Evolutionary conservation across 2,329 filamentous ascomycete genomes (phyloP).

Genomic region (Paecilomyces sp.): DNA sequence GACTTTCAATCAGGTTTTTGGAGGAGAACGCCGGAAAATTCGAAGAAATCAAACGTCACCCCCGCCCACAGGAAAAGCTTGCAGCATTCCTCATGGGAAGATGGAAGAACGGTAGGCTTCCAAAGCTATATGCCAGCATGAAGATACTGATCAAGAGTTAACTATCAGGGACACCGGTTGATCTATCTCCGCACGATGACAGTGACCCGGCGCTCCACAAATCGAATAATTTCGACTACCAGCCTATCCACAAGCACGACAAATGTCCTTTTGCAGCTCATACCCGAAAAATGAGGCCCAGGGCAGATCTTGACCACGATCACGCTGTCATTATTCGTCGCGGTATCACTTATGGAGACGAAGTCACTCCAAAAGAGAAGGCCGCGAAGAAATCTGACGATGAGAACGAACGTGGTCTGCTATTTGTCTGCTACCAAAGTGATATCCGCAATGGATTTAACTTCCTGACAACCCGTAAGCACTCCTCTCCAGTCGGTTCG

Average conservation of each 20-base stretch:
- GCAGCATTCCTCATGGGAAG: slow-evolving; percentile 38
- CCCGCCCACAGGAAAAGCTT: slow-evolving; percentile 17
- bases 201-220: slow-evolving; percentile 21
- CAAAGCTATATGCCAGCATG: background rate
- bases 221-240: slow-evolving; percentile 35
- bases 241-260: slow-evolving; percentile 18
- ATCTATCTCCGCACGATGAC: slow-evolving; percentile 21
- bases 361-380: slow-evolving; percentile 20
- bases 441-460: slow-evolving; percentile 33
- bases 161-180: slow-evolving; percentile 25
- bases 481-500: background rate
- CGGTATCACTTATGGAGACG: slow-evolving; percentile 38
- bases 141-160: background rate
- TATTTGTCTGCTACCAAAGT: slow-evolving; percentile 43
- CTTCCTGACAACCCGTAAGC: slow-evolving; percentile 14
- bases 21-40: slow-evolving; percentile 19
- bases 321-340: slow-evolving; percentile 36
- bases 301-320: slow-evolving; percentile 25
- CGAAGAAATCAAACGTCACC: slow-evolving; percentile 11
- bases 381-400: slow-evolving; percentile 23
- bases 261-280: slow-evolving; percentile 42
- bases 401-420: slow-evolving; percentile 34
- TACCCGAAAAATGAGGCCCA: slow-evolving; percentile 42
- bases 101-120: slow-evolving; percentile 32
- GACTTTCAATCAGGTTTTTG: slow-evolving; percentile 20